Evolutionary conservation across 2,329 filamentous ascomycete genomes (phyloP).

Genomic region (Didymella arachidicola): DNA sequence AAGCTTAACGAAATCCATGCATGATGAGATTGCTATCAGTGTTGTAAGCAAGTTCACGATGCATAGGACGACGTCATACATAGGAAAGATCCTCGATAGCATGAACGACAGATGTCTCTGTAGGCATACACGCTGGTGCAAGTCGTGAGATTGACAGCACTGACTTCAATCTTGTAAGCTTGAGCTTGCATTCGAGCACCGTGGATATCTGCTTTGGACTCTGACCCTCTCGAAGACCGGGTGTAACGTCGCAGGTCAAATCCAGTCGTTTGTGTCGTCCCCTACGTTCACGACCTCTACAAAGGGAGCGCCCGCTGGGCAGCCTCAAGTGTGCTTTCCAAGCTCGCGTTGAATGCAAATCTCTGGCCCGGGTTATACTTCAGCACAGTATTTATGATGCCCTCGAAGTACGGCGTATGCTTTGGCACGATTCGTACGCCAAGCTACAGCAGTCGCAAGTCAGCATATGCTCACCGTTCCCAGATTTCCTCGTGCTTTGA

Average conservation of each 20-base stretch:
- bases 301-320: conserved; percentile 8
- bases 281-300: neutral
- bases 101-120: neutral
- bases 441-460: neutral
- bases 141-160: neutral
- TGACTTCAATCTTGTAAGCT: neutral
- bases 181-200: neutral
- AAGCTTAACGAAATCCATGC: neutral
- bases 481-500: too few species aligned
- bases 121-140: neutral
- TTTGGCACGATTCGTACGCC: conserved; percentile 6
- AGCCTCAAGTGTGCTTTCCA: conserved; percentile 8
- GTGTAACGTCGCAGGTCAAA: too few species aligned
- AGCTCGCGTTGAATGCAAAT: conserved; percentile 10
- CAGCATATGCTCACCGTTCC: too few species aligned
- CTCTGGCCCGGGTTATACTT: conserved; percentile 13
- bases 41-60: neutral
- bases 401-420: conserved; percentile 14
- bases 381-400: conserved; percentile 5
- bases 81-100: neutral
- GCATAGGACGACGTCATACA: neutral
- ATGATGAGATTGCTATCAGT: neutral
- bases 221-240: neutral
- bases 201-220: neutral
- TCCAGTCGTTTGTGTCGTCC: neutral